phyloP scores from a whole-genome alignment of 116 monocot genomes.

The Iris pallida region DNA sequence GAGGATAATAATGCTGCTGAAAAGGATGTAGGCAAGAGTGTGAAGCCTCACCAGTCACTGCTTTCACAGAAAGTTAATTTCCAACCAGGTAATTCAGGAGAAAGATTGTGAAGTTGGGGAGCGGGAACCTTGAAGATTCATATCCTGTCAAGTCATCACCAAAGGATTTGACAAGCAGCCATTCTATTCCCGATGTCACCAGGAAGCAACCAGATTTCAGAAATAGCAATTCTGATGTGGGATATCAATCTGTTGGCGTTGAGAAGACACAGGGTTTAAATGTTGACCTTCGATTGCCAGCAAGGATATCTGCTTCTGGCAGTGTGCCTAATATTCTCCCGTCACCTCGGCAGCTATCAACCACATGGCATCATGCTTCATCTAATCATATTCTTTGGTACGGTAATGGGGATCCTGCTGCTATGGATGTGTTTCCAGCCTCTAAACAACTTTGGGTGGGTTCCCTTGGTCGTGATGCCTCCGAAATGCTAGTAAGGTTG shows the following conservation, averaged over 20 bases:
- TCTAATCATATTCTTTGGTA: slow-evolving; percentile 51
- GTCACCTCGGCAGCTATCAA: slow-evolving; percentile 31
- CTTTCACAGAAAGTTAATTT: slow-evolving; percentile 10
- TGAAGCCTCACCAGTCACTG: slow-evolving; percentile 9
- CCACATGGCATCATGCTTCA: slow-evolving; percentile 12
- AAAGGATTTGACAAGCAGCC: slow-evolving; percentile 13
- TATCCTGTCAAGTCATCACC: slow-evolving; percentile 9
- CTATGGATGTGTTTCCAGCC: slow-evolving; percentile 73
- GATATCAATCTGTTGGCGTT: slow-evolving; percentile 4
- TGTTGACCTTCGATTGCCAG: slow-evolving; percentile 6
- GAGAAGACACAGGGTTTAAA: slow-evolving; percentile 17
- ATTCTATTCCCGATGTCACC: slow-evolving; percentile 8
- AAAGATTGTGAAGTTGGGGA: slow-evolving; percentile 18
- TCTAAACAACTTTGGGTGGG: slow-evolving; percentile 77
- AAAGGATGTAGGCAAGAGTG: slow-evolving; percentile 7
- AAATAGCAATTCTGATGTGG: slow-evolving; percentile 12
- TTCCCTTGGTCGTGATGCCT: slow-evolving; percentile 54
- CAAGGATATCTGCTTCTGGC: slow-evolving; percentile 14
- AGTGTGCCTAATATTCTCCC: slow-evolving; percentile 13
- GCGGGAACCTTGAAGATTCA: slow-evolving; percentile 18
- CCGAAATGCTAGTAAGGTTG: slow-evolving; percentile 55
- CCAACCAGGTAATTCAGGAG: slow-evolving; percentile 17
- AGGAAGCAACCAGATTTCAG: slow-evolving; percentile 15
- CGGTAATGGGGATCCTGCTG: slow-evolving; percentile 54
- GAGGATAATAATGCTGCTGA: slow-evolving; percentile 19